phyloP scores from a whole-genome alignment of 176 grass and related monocot genomes.

The Puya raimondii region DNA sequence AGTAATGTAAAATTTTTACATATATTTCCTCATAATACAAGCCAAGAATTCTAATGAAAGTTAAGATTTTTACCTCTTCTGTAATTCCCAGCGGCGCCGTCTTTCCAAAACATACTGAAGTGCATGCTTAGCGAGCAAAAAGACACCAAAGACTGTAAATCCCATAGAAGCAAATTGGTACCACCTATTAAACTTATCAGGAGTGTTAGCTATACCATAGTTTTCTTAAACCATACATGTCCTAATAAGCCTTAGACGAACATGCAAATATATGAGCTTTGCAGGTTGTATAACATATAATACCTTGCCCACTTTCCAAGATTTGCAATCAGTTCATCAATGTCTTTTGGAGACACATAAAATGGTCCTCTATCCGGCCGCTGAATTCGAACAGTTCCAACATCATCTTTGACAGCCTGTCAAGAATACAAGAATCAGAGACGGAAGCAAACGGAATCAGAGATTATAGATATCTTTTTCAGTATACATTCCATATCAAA shows the following conservation, averaged over 20 bases:
- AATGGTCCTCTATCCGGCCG: conserved; percentile 89
- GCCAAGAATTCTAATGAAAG: background rate
- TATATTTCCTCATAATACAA: background rate
- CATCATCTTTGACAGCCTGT: conserved; percentile 96
- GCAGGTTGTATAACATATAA: conserved; percentile 2
- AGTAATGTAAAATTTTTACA: too few species aligned
- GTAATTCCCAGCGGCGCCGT: conserved; percentile 48
- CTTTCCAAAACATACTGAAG: conserved; percentile 72
- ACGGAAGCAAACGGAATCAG: conserved; percentile 11
- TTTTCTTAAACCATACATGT: background rate
- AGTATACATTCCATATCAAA: background rate
- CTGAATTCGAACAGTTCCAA: conserved; percentile 84
- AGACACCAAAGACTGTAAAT: conserved; percentile 70
- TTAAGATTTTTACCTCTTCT: conserved; percentile 48
- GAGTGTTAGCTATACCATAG: conserved; percentile 13
- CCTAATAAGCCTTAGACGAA: background rate
- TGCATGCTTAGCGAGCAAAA: conserved; percentile 83
- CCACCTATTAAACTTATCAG: conserved; percentile 40
- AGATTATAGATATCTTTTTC: background rate
- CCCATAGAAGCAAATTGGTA: conserved; percentile 84
- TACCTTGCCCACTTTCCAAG: conserved; percentile 96
- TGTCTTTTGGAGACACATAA: conserved; percentile 81
- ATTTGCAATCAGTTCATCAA: conserved; percentile 81
- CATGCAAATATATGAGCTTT: background rate
- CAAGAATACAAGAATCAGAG: conserved; percentile 19